Conservation (phyloP, 1,139 yeast genomes). For the Nakaseomyces delphensis region DNA sequence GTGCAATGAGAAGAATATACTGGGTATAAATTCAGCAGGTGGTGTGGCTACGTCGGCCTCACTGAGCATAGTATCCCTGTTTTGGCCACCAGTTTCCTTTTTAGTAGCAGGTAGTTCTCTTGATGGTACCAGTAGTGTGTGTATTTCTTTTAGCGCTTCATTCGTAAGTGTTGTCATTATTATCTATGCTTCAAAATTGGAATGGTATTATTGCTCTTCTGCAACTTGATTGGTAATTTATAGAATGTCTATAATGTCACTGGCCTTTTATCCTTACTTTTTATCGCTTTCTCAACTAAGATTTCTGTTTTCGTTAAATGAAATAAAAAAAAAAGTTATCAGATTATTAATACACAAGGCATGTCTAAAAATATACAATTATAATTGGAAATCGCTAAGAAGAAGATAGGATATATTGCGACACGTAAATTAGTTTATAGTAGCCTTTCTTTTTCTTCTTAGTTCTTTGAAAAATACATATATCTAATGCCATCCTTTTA, state of each 20-base stretch:
- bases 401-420: too few species aligned
- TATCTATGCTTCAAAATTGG: too few species aligned
- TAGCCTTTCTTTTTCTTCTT: too few species aligned
- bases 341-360: background rate
- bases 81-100: background rate
- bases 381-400: background rate
- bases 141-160: constrained; percentile 12
- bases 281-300: too few species aligned
- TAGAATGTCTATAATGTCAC: too few species aligned
- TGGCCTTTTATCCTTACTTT: too few species aligned
- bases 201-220: too few species aligned
- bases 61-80: background rate
- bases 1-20: constrained; percentile 27
- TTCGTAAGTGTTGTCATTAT: constrained; percentile 8
- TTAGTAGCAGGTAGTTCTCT: background rate
- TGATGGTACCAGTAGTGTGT: constrained; percentile 11
- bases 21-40: constrained; percentile 29
- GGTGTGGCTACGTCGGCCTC: constrained; percentile 8
- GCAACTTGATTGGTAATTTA: too few species aligned
- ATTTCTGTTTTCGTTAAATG: background rate
- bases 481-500: too few species aligned
- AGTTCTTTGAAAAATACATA: too few species aligned
- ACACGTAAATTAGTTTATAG: too few species aligned
- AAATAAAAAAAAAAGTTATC: background rate
- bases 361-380: background rate